Base-by-base conservation (phyloP, 139 green algal genomes). In the Cymbomonas tetramitiformis region DNA sequence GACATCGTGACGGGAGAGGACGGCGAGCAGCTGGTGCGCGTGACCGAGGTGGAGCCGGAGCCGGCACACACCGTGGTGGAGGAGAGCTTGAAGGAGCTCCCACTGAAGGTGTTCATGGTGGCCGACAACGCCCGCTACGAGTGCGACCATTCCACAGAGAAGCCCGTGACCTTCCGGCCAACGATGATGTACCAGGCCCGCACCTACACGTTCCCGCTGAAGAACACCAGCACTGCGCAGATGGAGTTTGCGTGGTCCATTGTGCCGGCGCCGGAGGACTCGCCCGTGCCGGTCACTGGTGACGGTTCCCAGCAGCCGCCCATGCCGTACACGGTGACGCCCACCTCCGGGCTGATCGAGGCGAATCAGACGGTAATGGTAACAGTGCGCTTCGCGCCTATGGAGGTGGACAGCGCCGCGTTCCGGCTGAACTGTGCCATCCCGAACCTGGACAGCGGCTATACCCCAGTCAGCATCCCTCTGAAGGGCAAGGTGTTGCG, bases 101-200 rank as follows among this genome's bases (percentile, higher is more conserved):
- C 43, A 43, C 28, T 73, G 10, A 64, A 60, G 50, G n/a, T 69
- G 0, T 58, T 51, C 29, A 58, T 52, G 3, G 29, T 64, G 10
- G 65, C 65, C 2, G 65, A 73, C 52, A 56, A 67, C 51, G 50
- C 58, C 23, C 47, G 52, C 24, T 66, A 47, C 36, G 67, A 69
- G 28, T 85, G 70, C 58, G 76, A 78, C 26, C 28, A 30, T 0
- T 21, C 5, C 6, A 6, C 6, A 5, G 36, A 43, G 15, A 57
- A 26, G 51, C 48, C 54, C 32, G 78, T 92, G 56, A 33, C 64
- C 21, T 92, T 88, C 77, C 59, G 63, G 50, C 62, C 74, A 4
- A 92, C 83, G 29, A 85, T 86, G 75, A 92, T 92, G 83, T 85
- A 86, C 69, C 81, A 89, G 62, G 74, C 70, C 8, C 70, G 83